Evolutionary conservation across 257 asterid genomes (phyloP), one percentile per base, ranked within the genome.

Genomic region (Ilex aquifolium): DNA sequence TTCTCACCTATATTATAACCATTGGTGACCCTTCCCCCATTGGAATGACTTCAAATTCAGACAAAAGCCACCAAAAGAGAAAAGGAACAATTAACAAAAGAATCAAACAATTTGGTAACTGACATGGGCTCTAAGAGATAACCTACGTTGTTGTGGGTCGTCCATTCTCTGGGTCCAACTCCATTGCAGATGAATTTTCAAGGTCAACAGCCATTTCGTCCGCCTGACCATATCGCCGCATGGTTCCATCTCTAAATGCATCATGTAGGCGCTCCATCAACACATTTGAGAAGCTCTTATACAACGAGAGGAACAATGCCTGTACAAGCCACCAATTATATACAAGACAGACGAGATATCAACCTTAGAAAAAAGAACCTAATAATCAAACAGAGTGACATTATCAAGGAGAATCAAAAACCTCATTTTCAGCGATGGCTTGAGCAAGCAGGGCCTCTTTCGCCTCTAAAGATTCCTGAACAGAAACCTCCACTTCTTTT

Each of bases 391-490:
- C 14, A 30, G 6, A 12, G 13, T 46, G 51, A 3, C 7, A 46
- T 13, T 11, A 2, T 46, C 14, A 36, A 3, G 13, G 13, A 8
- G 13, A 46, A 46, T 46, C 9, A 50, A 59, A 40, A 77, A 89
- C 99, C 97, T 92, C 95, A 71, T 83, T 85, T 79, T 93, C 99
- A 67, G 77, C 84, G 64, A 60, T 58, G 8, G 99, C 97, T 72
- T 86, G 87, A 5, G 75, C 85, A 72, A 90, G 77, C 62, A 93
- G 96, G 68, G 97, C 96, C 69, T 85, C 96, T 77, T 93, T 93
- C 31, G 95, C 95, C 76, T 93, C 96, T 63, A 93, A 75, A 64
- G 97, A 79, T 73, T 93, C 97, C 30, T 73, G 75, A 52, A 71
- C 62, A 66, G 95, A 82, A 72, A 80, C 60, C 77, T 87, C 97